Percentiles rank a stretch among this genome's conserved stretches.
These are phyloP conservation scores for Hysterium pulicare DNA, from an alignment of 2,329 filamentous ascomycete species.

Conservation along the genomic window DNA sequence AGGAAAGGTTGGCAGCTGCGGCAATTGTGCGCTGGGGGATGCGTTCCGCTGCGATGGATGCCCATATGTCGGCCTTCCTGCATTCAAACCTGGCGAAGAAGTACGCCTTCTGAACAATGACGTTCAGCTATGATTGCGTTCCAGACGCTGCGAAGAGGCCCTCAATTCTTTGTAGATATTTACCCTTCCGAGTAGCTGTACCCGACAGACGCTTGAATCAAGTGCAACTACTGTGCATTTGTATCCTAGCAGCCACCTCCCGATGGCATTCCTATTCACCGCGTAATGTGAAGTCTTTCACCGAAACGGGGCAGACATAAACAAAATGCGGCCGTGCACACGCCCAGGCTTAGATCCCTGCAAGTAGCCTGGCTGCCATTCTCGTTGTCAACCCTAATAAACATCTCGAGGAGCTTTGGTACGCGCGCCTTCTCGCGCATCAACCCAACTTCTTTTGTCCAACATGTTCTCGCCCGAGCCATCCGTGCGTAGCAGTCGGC, in stretches of 20 bases:
- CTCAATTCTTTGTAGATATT: no score
- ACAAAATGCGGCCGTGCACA: no score
- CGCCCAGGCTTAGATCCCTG: no score
- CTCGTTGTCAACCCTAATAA: constrained; percentile 1
- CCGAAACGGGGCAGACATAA: no score
- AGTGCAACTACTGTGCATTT: no score
- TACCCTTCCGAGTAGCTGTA: no score
- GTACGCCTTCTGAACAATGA: constrained; percentile 83
- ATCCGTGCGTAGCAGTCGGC: constrained; percentile 32
- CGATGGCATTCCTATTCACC: no score
- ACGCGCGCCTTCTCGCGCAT: constrained; percentile 31
- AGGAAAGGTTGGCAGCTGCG: constrained; percentile 92
- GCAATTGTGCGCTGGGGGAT: constrained; percentile 90
- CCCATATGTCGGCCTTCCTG: constrained; percentile 86
- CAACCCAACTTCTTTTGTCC: constrained; percentile 11
- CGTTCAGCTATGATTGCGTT: constrained; percentile 63
- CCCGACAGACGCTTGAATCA: no score
- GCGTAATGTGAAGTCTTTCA: no score
- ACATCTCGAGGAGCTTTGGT: neutral
- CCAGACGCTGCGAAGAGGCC: no score
- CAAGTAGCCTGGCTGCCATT: no score
- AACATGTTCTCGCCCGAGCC: constrained; percentile 40
- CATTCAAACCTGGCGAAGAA: constrained; percentile 96
- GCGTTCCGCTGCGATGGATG: constrained; percentile 65
- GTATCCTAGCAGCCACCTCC: no score